Conservation (phyloP, 2,329 filamentous ascomycete species). For the Fusarium tjaetaba region DNA sequence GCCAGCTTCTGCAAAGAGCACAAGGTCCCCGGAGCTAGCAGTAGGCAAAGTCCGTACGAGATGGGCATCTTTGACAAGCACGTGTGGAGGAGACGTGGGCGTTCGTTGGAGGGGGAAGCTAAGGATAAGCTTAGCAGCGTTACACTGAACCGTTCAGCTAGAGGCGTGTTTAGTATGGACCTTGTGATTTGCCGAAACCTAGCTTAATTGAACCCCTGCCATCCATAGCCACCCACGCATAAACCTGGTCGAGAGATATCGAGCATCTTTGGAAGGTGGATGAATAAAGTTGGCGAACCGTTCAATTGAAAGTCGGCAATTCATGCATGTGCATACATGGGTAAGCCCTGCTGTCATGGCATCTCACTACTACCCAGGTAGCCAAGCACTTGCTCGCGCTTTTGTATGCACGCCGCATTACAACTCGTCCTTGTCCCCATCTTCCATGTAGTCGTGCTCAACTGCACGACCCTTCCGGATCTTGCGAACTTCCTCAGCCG, state of each 20-base stretch:
- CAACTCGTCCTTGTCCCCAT: slow-evolving; percentile 44
- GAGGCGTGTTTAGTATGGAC: slow-evolving; percentile 34
- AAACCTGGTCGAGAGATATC: neutral
- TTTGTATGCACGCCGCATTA: slow-evolving; percentile 12
- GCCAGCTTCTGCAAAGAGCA: slow-evolving; percentile 16
- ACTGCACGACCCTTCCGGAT: slow-evolving; percentile 10
- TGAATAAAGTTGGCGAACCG: neutral
- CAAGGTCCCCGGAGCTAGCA: slow-evolving; percentile 22
- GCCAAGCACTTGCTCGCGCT: neutral
- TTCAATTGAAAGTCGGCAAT: slow-evolving; percentile 11
- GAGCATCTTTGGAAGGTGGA: neutral
- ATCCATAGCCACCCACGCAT: slow-evolving; percentile 16
- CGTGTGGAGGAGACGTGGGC: slow-evolving; percentile 35
- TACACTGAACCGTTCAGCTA: slow-evolving; percentile 12
- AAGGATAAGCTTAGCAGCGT: slow-evolving; percentile 26
- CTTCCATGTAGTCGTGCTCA: neutral
- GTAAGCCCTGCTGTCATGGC: slow-evolving; percentile 12
- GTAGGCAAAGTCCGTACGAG: slow-evolving; percentile 1
- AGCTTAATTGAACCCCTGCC: slow-evolving; percentile 23
- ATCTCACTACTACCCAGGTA: neutral
- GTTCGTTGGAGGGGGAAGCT: slow-evolving; percentile 34
- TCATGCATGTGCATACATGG: slow-evolving; percentile 9
- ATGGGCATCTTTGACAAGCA: slow-evolving; percentile 26
- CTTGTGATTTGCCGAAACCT: slow-evolving; percentile 38
- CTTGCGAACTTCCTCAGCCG: slow-evolving; percentile 38